These are phyloP conservation scores for Phytophthora boehmeriae DNA, from an alignment of 352 stramenopile species.

Conservation along the genomic window DNA sequence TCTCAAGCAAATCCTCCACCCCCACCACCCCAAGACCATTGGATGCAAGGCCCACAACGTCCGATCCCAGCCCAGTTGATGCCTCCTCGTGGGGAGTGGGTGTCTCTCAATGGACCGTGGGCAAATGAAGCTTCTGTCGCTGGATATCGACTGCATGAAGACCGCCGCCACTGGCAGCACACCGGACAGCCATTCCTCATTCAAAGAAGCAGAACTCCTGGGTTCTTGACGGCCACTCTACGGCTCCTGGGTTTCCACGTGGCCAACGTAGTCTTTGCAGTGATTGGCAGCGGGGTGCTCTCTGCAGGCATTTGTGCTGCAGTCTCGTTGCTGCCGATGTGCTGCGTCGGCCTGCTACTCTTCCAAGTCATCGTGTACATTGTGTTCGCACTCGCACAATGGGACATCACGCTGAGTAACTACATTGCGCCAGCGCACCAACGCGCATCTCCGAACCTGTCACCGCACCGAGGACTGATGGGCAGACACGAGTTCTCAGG, in stretches of 20 bases:
- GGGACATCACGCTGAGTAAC: slow-evolving; percentile 59
- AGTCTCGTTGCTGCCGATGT: slow-evolving; percentile 58
- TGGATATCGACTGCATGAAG: background rate
- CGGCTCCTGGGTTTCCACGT: slow-evolving; percentile 63
- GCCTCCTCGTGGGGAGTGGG: slow-evolving; percentile 18
- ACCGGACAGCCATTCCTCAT: no score
- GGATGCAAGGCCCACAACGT: slow-evolving; percentile 5
- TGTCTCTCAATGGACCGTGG: slow-evolving; percentile 19
- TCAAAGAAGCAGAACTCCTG: slow-evolving; percentile 4
- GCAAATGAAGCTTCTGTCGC: no score
- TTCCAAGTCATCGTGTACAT: slow-evolving; percentile 66
- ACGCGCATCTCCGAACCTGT: slow-evolving; percentile 43
- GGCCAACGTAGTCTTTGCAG: slow-evolving; percentile 60
- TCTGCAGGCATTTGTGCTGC: slow-evolving; percentile 46
- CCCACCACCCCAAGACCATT: slow-evolving; percentile 7
- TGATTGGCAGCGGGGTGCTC: slow-evolving; percentile 51
- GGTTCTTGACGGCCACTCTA: slow-evolving; percentile 39
- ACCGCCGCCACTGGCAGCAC: no score
- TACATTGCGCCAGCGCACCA: slow-evolving; percentile 40
- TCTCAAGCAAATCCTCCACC: no score
- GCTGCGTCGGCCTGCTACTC: slow-evolving; percentile 67
- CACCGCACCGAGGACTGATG: slow-evolving; percentile 21
- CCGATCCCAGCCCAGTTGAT: slow-evolving; percentile 13
- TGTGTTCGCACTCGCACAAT: slow-evolving; percentile 56
- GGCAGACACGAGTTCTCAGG: slow-evolving; percentile 25